phyloP scores from a whole-genome alignment of 495 filamentous ascomycete genomes.

The Aspergillus asperescens region DNA sequence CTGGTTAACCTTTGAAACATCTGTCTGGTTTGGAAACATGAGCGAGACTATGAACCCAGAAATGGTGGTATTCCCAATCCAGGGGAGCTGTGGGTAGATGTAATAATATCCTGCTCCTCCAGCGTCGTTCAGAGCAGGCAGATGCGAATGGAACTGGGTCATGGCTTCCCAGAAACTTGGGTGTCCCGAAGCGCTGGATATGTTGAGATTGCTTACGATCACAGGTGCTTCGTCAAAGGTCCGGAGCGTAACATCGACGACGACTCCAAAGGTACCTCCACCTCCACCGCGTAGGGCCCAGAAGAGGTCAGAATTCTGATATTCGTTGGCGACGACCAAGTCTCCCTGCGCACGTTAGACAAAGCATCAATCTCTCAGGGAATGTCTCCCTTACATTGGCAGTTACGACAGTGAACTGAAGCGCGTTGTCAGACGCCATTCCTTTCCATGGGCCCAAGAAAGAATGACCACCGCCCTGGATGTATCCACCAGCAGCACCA shows the following conservation, averaged over 20 bases:
- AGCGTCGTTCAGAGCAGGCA: slow-evolving; percentile 29
- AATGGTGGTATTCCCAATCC: slow-evolving; percentile 8
- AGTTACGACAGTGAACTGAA: slow-evolving; percentile 34
- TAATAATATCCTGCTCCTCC: slow-evolving; percentile 37
- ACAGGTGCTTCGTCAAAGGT: slow-evolving; percentile 33
- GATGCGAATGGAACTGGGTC: slow-evolving; percentile 26
- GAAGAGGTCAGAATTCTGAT: slow-evolving; percentile 53
- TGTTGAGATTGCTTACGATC: slow-evolving; percentile 33
- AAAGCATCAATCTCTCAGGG: neutral
- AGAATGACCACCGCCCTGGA: slow-evolving; percentile 54
- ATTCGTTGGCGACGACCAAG: slow-evolving; percentile 37
- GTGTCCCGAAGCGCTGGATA: slow-evolving; percentile 18
- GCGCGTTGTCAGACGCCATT: slow-evolving; percentile 34
- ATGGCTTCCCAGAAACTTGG: slow-evolving; percentile 31
- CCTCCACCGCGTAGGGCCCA: slow-evolving; percentile 47
- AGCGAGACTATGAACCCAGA: slow-evolving; percentile 16
- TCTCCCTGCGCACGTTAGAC: slow-evolving; percentile 14
- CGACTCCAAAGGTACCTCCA: slow-evolving; percentile 48
- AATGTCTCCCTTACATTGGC: slow-evolving; percentile 30
- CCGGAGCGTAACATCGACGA: slow-evolving; percentile 42
- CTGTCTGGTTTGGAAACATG: slow-evolving; percentile 26
- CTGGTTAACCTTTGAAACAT: slow-evolving; percentile 12
- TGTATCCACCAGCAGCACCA: slow-evolving; percentile 43
- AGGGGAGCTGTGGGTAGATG: slow-evolving; percentile 22
- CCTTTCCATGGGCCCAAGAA: slow-evolving; percentile 34